Percentiles rank a stretch among this genome's conserved stretches.
These are phyloP conservation scores for Litsea cubeba DNA, from an alignment of 164 flowering plant species.

Conservation along the genomic window DNA sequence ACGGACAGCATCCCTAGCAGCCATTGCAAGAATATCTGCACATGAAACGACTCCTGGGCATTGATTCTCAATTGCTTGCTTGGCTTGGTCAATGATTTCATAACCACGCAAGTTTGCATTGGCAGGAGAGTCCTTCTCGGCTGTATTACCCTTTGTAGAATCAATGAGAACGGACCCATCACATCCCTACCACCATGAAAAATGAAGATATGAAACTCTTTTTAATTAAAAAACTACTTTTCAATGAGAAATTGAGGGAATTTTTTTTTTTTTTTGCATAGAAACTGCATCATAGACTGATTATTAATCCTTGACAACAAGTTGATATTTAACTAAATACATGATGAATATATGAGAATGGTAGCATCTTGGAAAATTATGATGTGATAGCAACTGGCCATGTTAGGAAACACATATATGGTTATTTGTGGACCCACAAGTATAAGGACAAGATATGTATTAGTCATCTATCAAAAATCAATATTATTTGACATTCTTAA, in stretches of 20 bases:
- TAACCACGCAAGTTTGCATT: constrained; percentile 75
- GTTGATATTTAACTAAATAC: too few species aligned
- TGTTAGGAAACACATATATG: too few species aligned
- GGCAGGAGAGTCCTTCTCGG: constrained; percentile 84
- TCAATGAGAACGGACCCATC: constrained; percentile 79
- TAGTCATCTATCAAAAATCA: too few species aligned
- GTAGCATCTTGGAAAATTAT: neutral
- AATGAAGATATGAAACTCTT: neutral
- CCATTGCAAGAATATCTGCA: constrained; percentile 86
- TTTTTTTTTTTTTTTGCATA: too few species aligned
- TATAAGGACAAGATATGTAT: too few species aligned
- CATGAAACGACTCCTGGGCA: constrained; percentile 89
- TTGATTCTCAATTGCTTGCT: constrained; percentile 48
- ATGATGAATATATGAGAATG: too few species aligned
- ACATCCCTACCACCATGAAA: constrained; percentile 53
- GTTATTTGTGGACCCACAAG: too few species aligned
- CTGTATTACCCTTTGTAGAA: constrained; percentile 68
- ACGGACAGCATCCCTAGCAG: constrained; percentile 77
- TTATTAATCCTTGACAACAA: too few species aligned
- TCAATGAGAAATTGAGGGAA: neutral
- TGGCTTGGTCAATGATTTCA: constrained; percentile 65
- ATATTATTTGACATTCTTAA: too few species aligned
- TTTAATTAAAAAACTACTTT: neutral
- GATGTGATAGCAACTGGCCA: neutral
- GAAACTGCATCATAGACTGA: neutral